Percentiles rank a stretch among this genome's conserved stretches.
Evolutionary conservation across 225 moss, liverwort and hornwort genomes (phyloP).

Genomic region (Bryoerythrophyllum caledonicum): DNA sequence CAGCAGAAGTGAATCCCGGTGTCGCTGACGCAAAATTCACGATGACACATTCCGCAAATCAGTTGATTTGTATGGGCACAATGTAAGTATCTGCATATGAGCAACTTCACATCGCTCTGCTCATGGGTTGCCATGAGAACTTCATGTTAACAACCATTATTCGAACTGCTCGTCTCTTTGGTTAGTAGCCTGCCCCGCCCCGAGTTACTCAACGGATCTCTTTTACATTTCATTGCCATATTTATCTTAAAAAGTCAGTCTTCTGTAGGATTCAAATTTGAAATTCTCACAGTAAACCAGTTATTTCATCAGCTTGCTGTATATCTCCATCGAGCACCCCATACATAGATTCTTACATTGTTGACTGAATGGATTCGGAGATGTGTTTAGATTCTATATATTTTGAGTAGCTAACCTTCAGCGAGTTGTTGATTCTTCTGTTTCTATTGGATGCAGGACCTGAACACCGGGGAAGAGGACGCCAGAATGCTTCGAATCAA

Average conservation of each 20-base stretch:
- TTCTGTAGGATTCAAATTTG: background rate
- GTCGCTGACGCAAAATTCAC: slow-evolving; percentile 13
- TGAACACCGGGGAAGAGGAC: slow-evolving; percentile 8
- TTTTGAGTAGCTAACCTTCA: background rate
- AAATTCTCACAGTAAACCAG: background rate
- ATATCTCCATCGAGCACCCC: background rate
- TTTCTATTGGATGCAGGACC: slow-evolving; percentile 14
- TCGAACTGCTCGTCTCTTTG: slow-evolving; percentile 5
- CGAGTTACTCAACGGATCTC: background rate
- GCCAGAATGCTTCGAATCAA: slow-evolving; percentile 16
- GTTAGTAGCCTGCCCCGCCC: slow-evolving; percentile 20
- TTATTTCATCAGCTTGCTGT: slow-evolving; percentile 16
- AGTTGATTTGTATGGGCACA: slow-evolving; percentile 14
- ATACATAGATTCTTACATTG: slow-evolving; percentile 2
- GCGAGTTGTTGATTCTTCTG: slow-evolving; percentile 1
- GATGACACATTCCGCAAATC: slow-evolving; percentile 17
- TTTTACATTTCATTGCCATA: background rate
- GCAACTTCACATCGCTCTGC: slow-evolving; percentile 15
- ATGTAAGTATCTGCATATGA: slow-evolving; percentile 24
- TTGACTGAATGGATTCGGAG: slow-evolving; percentile 1
- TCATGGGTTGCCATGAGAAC: slow-evolving; percentile 12
- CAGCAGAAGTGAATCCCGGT: slow-evolving; percentile 14
- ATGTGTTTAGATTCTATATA: background rate
- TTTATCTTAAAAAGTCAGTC: slow-evolving; percentile 11
- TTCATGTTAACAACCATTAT: slow-evolving; percentile 13